Evolutionary conservation across 768 basidiomycete genomes (phyloP).

Genomic region (Boletus subparvulus): DNA sequence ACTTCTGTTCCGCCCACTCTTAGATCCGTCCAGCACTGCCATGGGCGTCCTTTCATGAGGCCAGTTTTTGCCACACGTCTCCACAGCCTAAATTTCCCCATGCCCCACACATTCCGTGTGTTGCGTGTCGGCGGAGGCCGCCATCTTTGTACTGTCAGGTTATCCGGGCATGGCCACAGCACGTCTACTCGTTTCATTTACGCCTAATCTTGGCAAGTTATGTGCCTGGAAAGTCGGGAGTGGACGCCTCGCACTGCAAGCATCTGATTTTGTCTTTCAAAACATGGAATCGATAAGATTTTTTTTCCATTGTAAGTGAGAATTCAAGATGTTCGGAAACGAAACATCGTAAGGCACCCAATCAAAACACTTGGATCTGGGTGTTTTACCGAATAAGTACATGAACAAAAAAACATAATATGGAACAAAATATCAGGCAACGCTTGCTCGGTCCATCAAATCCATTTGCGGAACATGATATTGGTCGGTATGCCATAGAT

Average conservation of each 20-base stretch:
- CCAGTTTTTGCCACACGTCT: conserved; percentile 7
- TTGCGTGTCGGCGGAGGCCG: conserved; percentile 22
- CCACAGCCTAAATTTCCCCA: conserved; percentile 27
- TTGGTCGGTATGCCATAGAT: conserved; percentile 1
- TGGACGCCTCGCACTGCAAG: not conserved
- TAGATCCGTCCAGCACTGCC: conserved; percentile 25
- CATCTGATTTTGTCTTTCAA: too few species aligned
- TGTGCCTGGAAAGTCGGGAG: conserved; percentile 13
- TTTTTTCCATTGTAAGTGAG: too few species aligned
- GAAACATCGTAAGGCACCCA: too few species aligned
- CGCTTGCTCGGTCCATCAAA: not conserved
- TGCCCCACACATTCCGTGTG: conserved; percentile 20
- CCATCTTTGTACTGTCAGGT: conserved; percentile 26
- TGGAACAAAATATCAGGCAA: too few species aligned
- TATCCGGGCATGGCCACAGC: conserved; percentile 14
- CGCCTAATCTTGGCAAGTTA: conserved; percentile 13
- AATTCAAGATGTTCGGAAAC: too few species aligned
- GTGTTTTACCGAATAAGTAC: too few species aligned
- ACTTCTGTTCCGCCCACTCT: conserved; percentile 12
- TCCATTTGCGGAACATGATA: conserved; percentile 7
- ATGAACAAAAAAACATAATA: too few species aligned
- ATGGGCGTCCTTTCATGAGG: conserved; percentile 6
- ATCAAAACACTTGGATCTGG: too few species aligned
- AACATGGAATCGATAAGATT: too few species aligned
- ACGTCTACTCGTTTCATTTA: conserved; percentile 2